These are phyloP conservation scores for Solidago caesia DNA, from an alignment of 129 eudicot species.

Conservation along the genomic window DNA sequence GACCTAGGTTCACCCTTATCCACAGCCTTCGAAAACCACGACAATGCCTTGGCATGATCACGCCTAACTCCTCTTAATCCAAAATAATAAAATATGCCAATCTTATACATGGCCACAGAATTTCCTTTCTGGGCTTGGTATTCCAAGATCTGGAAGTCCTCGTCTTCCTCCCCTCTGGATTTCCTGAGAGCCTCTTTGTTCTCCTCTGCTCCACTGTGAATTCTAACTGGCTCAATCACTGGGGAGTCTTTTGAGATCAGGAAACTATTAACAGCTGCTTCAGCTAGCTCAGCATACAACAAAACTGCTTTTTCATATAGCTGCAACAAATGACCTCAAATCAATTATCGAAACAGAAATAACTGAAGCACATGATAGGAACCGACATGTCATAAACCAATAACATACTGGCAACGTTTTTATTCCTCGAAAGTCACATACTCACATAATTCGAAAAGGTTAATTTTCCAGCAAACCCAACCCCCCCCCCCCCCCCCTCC, in stretches of 20 bases:
- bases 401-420: too few relatives aligned
- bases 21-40: conserved; percentile 92
- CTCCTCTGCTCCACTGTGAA: conserved; percentile 90
- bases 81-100: conserved; percentile 84
- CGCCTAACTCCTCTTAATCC: conserved; percentile 96
- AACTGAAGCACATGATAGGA: neutral
- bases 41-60: conserved; percentile 78
- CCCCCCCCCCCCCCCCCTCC: too few relatives aligned
- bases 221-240: conserved; percentile 83
- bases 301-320: conserved; percentile 80
- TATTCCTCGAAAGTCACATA: too few relatives aligned
- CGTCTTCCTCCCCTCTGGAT: conserved; percentile 96
- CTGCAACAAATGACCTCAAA: conserved; percentile 49
- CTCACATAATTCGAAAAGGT: too few relatives aligned
- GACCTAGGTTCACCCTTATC: conserved; percentile 93
- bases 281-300: conserved; percentile 91
- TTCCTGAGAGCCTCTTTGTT: conserved; percentile 91
- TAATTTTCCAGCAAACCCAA: too few relatives aligned
- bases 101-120: conserved; percentile 87
- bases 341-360: neutral
- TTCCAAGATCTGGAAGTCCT: conserved; percentile 92
- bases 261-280: conserved; percentile 88
- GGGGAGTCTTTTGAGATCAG: conserved; percentile 91
- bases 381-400: neutral
- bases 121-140: conserved; percentile 99